Percentiles rank a stretch among this genome's conserved stretches.
Conservation (phyloP, 345 rosid species). For the Aquilaria malaccensis region DNA sequence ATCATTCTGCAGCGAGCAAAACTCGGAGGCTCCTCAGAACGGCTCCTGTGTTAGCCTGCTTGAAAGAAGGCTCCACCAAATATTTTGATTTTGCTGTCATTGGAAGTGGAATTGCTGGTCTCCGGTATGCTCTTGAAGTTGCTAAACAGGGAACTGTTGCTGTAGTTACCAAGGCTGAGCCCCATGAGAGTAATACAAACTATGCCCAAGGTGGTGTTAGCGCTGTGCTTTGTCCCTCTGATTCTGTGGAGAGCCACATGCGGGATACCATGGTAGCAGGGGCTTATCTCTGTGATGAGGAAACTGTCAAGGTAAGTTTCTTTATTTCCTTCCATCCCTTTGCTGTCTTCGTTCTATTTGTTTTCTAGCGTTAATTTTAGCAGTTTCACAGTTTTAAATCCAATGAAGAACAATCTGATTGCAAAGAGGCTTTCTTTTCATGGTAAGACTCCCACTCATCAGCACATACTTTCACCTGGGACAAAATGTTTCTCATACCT, state of each 20-base stretch:
- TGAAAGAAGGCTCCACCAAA: slow-evolving; percentile 49
- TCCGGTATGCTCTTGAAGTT: slow-evolving; percentile 90
- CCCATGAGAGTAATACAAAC: slow-evolving; percentile 94
- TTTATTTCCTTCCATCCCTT: background rate
- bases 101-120: slow-evolving; percentile 98
- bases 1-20: slow-evolving; percentile 18
- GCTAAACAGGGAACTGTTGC: slow-evolving; percentile 91
- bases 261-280: slow-evolving; percentile 95
- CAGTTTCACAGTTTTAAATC: too few relatives aligned
- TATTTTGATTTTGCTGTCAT: slow-evolving; percentile 84
- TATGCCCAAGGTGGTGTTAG: slow-evolving; percentile 99
- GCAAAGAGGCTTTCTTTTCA: too few relatives aligned
- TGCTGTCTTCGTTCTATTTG: too few relatives aligned
- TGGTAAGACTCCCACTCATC: too few relatives aligned
- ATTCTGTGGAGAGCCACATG: slow-evolving; percentile 98
- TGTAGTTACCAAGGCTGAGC: slow-evolving; percentile 91
- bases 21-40: slow-evolving; percentile 31
- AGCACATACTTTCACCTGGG: too few relatives aligned
- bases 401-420: too few relatives aligned
- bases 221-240: slow-evolving; percentile 86
- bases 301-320: slow-evolving; percentile 81
- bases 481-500: too few relatives aligned
- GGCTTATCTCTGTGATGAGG: slow-evolving; percentile 91
- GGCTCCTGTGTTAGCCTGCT: slow-evolving; percentile 21
- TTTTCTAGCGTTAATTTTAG: too few relatives aligned